Base-by-base conservation (phyloP, 2,329 filamentous ascomycete genomes). In the Aspergillus fischeri region DNA sequence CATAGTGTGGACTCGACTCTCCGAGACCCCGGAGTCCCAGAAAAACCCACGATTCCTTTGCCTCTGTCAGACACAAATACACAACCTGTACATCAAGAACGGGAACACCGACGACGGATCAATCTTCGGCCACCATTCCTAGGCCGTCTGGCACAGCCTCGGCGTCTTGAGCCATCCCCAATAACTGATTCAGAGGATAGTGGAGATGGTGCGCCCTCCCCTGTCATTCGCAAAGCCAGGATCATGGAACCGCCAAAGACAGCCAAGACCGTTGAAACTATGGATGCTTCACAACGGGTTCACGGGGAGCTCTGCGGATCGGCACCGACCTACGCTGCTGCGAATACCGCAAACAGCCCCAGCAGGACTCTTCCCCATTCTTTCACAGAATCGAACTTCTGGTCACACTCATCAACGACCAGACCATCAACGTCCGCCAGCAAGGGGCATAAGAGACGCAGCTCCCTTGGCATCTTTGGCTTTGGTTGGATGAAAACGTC, bases 401-500 rank as follows among this genome's bases (percentile, higher is more conserved):
- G 60, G 24, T 60, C 66, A 11, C 58, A 61, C 21, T 63, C 60
- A 20, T 54, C 62, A 2, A 54, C 63, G 8, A 55, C 53, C 27
- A 63, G 66, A 24, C 67, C 67, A 2, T 59, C 60, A 8, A 69
- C 70, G 35, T 69, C 72, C 2, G 65, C 70, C 42, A 65, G 64
- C 52, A 63, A 61, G 24, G 72, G 73, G 9, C 68, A 73, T 54
- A 73, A 74, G 55, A 67, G 73, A 24, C 73, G 71, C 47, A 70
- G 71, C 55, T 76, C 74, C 2, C 60, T 73, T 5, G 66, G 71
- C 1, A 67, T 77, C 27, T 69, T 75, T 42, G 68, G 71, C 28
- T 69, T 75, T 42, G 68, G 71, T n/a, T 77, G 74, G 74, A 73
- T 77, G 64, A 76, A 75, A 59, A 65, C 69, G 2, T 62, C 65